Evolutionary conservation across 495 filamentous ascomycete genomes (phyloP), one percentile per base, ranked within the genome.

Genomic region (Hypoxylon fuscum): DNA sequence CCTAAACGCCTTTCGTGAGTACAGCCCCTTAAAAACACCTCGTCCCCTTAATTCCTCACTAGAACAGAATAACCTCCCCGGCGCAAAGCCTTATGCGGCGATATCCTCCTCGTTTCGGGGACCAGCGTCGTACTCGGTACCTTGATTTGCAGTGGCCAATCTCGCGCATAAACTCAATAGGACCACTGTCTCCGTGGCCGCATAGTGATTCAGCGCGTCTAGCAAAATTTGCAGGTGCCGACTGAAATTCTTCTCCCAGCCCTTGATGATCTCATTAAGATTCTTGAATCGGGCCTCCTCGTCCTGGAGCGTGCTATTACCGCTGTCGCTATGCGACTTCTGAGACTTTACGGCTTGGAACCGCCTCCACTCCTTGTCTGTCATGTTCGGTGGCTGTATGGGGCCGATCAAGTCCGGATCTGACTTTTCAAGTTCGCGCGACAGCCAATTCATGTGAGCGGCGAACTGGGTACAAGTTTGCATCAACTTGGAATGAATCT

Each of bases 401-500:
- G 76, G 73, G 49, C 80, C 82, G 23, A 83, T 76, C 25, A 96
- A 75, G 47, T 93, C 89, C 0, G 89, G 86, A 69, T 97, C 91
- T 6, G 87, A 85, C 54, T 86, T 86, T 70, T 88, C 84, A 41
- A 98, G 81, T 59, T 91, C 88, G 55, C 91, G 85, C 22, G 90
- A 86, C 45, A 98, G 84, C 77, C 86, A 82, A 70, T 82, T 81
- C 44, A 92, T 95, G 78, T 92, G 97, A 49, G 87, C 87, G 23
- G 93, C 91, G 72, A 96, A 98, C 77, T 93, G 87, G 43, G 87
- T 91, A 79, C 95, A 98, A 49, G 92, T 95, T 65, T 90, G 88
- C 82, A 95, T 90, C 17, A 98, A 78, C 74, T 97, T 97, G 45
- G 93, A 91, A 79, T 98, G 93, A 58, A 98, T 94, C 95, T 98